Evolutionary conservation across 768 basidiomycete species (phyloP).

Genomic region (Russula abietina): DNA sequence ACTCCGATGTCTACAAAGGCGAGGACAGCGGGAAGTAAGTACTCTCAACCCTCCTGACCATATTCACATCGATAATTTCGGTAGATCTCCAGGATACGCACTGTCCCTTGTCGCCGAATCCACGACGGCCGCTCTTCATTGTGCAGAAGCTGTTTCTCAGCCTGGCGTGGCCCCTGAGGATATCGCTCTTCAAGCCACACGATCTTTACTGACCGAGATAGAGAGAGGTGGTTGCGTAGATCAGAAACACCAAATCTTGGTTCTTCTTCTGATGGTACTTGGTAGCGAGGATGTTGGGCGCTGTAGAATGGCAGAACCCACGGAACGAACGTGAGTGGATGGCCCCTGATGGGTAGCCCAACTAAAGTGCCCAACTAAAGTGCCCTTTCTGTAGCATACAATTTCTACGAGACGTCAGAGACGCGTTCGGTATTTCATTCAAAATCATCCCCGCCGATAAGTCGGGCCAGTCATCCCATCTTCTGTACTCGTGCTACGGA

Average conservation of each 20-base stretch:
- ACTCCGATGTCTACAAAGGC: slow-evolving; percentile 97
- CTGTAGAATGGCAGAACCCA: slow-evolving; percentile 80
- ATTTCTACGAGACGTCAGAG: slow-evolving; percentile 76
- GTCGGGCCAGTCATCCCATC: slow-evolving; percentile 46
- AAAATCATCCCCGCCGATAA: slow-evolving; percentile 68
- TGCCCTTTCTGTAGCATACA: slow-evolving; percentile 59
- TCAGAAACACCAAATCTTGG: slow-evolving; percentile 77
- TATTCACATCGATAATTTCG: background rate
- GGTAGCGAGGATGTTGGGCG: slow-evolving; percentile 96
- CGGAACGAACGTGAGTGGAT: slow-evolving; percentile 54
- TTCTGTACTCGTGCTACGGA: slow-evolving; percentile 86
- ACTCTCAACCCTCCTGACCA: background rate
- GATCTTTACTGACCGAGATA: slow-evolving; percentile 73
- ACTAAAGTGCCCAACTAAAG: slow-evolving; percentile 16
- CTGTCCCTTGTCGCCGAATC: slow-evolving; percentile 87
- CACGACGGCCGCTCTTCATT: slow-evolving; percentile 83
- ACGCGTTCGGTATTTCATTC: slow-evolving; percentile 88
- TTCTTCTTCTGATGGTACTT: slow-evolving; percentile 87
- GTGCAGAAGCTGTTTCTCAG: slow-evolving; percentile 78
- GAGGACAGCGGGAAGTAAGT: slow-evolving; percentile 91
- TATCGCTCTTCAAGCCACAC: slow-evolving; percentile 75
- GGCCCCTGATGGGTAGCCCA: slow-evolving; percentile 3
- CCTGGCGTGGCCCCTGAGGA: slow-evolving; percentile 90
- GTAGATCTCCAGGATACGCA: slow-evolving; percentile 93
- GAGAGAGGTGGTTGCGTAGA: slow-evolving; percentile 85